phyloP scores from a whole-genome alignment of 345 rosid species.

The Ricinus communis region DNA sequence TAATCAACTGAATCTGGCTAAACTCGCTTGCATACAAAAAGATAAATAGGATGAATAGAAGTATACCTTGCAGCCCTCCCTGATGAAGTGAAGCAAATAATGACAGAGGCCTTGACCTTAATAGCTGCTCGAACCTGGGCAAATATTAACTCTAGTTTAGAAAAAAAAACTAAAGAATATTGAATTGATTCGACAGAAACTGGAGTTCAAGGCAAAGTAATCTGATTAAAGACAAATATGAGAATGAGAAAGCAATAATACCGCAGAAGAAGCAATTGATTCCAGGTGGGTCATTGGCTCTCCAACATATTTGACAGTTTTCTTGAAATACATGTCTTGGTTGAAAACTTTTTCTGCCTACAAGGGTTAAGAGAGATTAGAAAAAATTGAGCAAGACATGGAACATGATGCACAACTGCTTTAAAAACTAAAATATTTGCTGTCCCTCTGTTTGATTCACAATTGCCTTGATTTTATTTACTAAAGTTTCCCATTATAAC shows the following conservation, averaged over 20 bases:
- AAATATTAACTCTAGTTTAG: background rate
- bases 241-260: slow-evolving; percentile 29
- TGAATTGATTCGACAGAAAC: slow-evolving; percentile 6
- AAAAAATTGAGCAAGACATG: background rate
- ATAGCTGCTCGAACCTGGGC: slow-evolving; percentile 92
- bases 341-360: slow-evolving; percentile 99
- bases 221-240: background rate
- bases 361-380: background rate
- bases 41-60: background rate
- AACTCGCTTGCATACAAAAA: background rate
- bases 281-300: slow-evolving; percentile 97
- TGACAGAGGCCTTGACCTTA: slow-evolving; percentile 95
- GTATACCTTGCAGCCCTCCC: slow-evolving; percentile 95
- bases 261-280: slow-evolving; percentile 98
- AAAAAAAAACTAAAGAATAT: background rate
- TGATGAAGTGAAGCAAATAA: slow-evolving; percentile 95
- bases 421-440: background rate
- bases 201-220: background rate
- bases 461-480: background rate
- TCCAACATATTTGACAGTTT: slow-evolving; percentile 83
- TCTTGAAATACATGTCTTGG: slow-evolving; percentile 87
- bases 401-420: background rate
- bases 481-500: no score
- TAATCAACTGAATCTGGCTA: background rate
- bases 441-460: background rate